These are phyloP conservation scores for Coemansia interrupta DNA, from an alignment of 192 early-diverging fungal species.

Conservation along the genomic window DNA sequence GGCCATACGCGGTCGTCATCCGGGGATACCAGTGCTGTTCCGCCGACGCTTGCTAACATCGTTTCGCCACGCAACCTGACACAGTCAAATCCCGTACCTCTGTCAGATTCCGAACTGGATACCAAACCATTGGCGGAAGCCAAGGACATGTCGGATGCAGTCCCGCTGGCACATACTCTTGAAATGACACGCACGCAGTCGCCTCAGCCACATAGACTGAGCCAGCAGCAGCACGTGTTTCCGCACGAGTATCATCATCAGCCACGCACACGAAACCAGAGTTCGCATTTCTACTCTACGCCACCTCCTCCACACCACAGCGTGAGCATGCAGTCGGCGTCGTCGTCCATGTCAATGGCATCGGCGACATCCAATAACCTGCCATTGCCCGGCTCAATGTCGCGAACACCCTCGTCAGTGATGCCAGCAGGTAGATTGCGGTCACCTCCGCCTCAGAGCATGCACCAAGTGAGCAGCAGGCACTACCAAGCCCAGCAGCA, in stretches of 20 bases:
- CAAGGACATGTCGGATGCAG: background rate
- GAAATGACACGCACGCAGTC: background rate
- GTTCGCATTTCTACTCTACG: constrained; percentile 11
- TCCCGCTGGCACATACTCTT: background rate
- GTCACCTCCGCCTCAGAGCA: background rate
- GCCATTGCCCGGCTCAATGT: constrained; percentile 12
- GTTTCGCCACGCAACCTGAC: constrained; percentile 9
- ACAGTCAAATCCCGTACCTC: background rate
- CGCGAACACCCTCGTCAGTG: constrained; percentile 9
- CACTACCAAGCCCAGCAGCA: background rate
- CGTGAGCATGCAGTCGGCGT: constrained; percentile 4
- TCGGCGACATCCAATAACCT: constrained; percentile 9
- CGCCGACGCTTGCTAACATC: constrained; percentile 36
- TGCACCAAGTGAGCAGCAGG: background rate
- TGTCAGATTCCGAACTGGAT: constrained; percentile 1
- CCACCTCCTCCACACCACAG: constrained; percentile 13
- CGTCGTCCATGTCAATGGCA: constrained; percentile 9
- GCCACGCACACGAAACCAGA: constrained; percentile 12
- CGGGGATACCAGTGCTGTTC: constrained; percentile 2
- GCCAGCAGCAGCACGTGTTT: background rate
- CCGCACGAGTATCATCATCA: constrained; percentile 8
- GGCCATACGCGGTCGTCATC: background rate
- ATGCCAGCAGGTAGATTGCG: constrained; percentile 15
- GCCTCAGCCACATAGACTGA: background rate
- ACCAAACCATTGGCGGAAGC: background rate